These are phyloP conservation scores for Eucalyptus sp. DNA, from an alignment of 345 rosid genomes.

Conservation along the genomic window DNA sequence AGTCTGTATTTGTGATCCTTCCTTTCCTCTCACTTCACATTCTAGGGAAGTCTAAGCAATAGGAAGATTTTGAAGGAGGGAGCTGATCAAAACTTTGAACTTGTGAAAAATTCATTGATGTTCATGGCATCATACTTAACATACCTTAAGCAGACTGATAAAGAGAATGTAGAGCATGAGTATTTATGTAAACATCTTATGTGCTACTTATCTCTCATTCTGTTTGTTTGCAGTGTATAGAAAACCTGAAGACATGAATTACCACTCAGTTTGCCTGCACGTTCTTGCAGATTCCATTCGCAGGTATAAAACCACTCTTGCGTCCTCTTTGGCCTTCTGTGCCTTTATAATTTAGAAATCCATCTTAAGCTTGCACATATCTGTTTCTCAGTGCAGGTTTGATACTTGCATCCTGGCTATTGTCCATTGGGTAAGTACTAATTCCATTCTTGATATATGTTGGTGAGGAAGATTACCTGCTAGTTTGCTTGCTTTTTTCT, in stretches of 20 bases:
- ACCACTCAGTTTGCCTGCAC: constrained; percentile 87
- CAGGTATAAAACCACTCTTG: constrained; percentile 33
- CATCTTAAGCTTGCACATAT: constrained; percentile 19
- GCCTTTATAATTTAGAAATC: not conserved
- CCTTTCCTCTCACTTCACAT: not conserved
- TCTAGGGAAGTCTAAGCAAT: not conserved
- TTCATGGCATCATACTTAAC: not conserved
- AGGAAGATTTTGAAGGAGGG: not conserved
- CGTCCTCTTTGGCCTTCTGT: not conserved
- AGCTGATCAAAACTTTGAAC: not conserved
- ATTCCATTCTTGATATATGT: not conserved
- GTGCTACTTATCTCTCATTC: not conserved
- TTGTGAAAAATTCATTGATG: not conserved
- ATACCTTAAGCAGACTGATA: not conserved
- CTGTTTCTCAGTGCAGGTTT: constrained; percentile 89
- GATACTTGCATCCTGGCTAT: constrained; percentile 92
- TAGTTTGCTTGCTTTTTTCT: not conserved
- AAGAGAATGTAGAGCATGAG: not conserved
- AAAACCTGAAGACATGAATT: constrained; percentile 95
- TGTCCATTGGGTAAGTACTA: constrained; percentile 72
- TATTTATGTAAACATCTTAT: not conserved
- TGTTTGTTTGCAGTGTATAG: constrained; percentile 58
- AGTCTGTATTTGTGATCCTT: not conserved
- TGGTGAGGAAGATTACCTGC: not conserved
- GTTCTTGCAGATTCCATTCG: constrained; percentile 94